phyloP scores from a whole-genome alignment of 345 rosid species.

The Cochlearia excelsa region DNA sequence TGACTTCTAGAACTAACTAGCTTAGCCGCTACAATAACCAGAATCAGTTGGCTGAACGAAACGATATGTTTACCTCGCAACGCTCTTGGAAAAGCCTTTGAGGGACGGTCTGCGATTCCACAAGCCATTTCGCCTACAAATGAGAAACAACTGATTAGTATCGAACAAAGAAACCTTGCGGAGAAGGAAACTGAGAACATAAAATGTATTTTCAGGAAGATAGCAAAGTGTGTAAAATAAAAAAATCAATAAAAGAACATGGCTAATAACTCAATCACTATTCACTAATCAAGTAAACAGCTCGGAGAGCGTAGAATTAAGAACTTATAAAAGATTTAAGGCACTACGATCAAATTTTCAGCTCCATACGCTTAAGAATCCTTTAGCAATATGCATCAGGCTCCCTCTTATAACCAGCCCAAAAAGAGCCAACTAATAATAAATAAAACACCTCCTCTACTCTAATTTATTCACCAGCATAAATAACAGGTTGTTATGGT shows the following conservation, averaged over 20 bases:
- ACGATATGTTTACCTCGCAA: constrained; percentile 55
- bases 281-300: constrained; percentile 10
- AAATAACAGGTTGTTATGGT: constrained; percentile 2
- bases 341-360: constrained; percentile 5
- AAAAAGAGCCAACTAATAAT: constrained; percentile 9
- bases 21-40: constrained; percentile 21
- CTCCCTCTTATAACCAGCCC: constrained; percentile 3
- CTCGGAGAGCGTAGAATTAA: constrained; percentile 11
- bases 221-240: neutral
- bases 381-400: constrained; percentile 1
- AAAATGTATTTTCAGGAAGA: constrained; percentile 1
- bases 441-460: too few relatives aligned
- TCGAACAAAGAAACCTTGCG: constrained; percentile 18
- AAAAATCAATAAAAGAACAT: constrained; percentile 3
- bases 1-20: constrained; percentile 14
- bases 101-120: constrained; percentile 80
- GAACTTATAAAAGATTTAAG: neutral
- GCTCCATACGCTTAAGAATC: constrained; percentile 8
- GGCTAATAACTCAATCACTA: neutral
- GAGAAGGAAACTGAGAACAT: constrained; percentile 15
- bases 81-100: constrained; percentile 93
- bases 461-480: too few relatives aligned
- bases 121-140: constrained; percentile 86
- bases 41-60: constrained; percentile 16
- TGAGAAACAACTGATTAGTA: constrained; percentile 4